Evolutionary conservation across 1,284 basidiomycete species (phyloP), one percentile per base, ranked within the genome.

Genomic region (Rhodotorula sp.): DNA sequence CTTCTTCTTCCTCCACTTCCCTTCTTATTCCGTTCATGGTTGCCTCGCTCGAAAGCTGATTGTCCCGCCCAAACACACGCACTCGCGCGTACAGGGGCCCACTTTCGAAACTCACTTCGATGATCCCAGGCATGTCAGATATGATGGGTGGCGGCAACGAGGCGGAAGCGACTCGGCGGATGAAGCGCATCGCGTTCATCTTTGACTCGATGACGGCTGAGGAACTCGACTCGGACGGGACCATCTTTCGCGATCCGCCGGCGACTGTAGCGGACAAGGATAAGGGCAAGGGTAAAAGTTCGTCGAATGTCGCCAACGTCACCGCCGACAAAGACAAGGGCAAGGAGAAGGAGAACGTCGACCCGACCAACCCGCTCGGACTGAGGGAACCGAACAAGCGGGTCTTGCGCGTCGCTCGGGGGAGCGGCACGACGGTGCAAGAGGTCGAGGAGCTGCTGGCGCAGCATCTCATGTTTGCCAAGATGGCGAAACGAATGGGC

Each of bases 111-210:
- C 94, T 99, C 77, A 95, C 95, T 22, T 94, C 92, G 29, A 99
- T 99, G 94, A 99, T 99, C 71, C 95, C 95, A 5, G 95, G 95
- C 45, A 87, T 99, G 77, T 89, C 91, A 74, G 91, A 93, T 54
- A 84, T 99, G 79, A 85, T 98, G 67, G 79, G 79, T 54, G 79
- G 77, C 12, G 94, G 42, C 89, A 92, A 93, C 79, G 95, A 97
- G 78, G 95, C 96, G 78, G 93, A 92, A 49, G 89, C 91, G 2
- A 75, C 79, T 6, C 82, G 87, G 75, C 89, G 92, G 70, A 90
- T 99, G 88, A 98, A 98, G 83, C 89, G 94, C 72, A 95, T 99
- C 91, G 91, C 98, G 75, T 99, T 91, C 83, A 98, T 99, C 79
- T 97, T 93, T 30, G 95, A 99, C 82, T 93, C 91, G 78, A 99